These are phyloP conservation scores for Rutidosis leptorrhynchoides DNA, from an alignment of 129 eudicot genomes.

Conservation along the genomic window DNA sequence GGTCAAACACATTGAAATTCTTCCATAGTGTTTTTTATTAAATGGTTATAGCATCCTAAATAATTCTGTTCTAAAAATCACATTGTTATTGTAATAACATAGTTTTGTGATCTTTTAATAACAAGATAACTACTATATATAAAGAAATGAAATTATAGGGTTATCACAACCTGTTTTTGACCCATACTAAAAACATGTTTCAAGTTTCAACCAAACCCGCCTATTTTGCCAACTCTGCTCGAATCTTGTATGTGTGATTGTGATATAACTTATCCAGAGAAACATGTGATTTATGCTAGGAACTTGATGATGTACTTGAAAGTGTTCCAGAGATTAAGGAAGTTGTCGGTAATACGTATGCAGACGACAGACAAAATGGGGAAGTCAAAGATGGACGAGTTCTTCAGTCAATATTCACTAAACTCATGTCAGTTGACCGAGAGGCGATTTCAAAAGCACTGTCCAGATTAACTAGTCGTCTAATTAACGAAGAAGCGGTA, in stretches of 20 bases:
- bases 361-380: constrained; percentile 37
- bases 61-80: background rate
- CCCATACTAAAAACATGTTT: background rate
- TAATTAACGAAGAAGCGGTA: constrained; percentile 52
- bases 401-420: constrained; percentile 53
- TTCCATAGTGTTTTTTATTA: background rate
- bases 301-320: constrained; percentile 60
- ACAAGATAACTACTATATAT: background rate
- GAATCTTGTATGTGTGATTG: background rate
- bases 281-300: constrained; percentile 40
- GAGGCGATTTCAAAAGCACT: constrained; percentile 44
- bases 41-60: background rate
- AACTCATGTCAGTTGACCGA: constrained; percentile 65
- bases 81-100: background rate
- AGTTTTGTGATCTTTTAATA: background rate
- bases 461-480: constrained; percentile 48
- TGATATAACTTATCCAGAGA: constrained; percentile 12
- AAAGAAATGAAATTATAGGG: background rate
- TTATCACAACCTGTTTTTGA: background rate
- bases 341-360: constrained; percentile 53
- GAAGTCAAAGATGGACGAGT: constrained; percentile 45
- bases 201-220: background rate
- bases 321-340: constrained; percentile 71
- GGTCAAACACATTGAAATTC: background rate
- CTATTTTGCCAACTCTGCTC: background rate